Evolutionary conservation across 768 basidiomycete genomes (phyloP), one percentile per base, ranked within the genome.

Genomic region (Trametes coccinea): DNA sequence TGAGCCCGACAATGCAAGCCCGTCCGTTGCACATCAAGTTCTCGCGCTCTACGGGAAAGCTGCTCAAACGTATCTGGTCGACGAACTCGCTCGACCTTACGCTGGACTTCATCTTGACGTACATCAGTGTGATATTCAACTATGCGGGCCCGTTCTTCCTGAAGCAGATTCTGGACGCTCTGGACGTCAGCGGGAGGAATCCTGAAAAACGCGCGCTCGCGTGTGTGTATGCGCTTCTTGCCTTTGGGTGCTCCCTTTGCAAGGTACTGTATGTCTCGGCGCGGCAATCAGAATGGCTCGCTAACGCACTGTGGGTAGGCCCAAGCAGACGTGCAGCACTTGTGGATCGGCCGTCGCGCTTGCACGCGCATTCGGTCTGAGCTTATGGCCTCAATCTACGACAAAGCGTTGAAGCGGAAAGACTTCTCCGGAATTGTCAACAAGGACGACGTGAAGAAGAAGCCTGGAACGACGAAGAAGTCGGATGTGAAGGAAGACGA

Each of bases 61-160:
- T 83, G 40, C 72, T 84, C 27, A 72, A 75, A 45, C 76, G 73
- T 5, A 72, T 83, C 31, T 79, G 77, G 69, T 75, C 72, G 22
- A 73, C 80, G 31, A 84, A 84, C 67, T 78, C 77, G 3, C 61
- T 77, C 8, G 83, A 84, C 69, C 49, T 84, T 43, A 70, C 77
- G 31, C 62, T 92, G 46, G 93, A 95, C 70, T 86, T 88, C 62
- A 13, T 66, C 2, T 75, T 94, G 44, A 92, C 93, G 0, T 75
- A 87, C 60, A 69, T 87, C 58, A 86, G 86, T 65, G 86, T 94
- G 33, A 33, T 82, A 0, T 88, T 93, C 75, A 89, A 89, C 66
- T 96, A 94, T 73, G 80, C 85, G 0, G 83, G 84, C 0, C 94
- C 95, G 6, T 94, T 87, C 77, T 94, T 95, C 77, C 79, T 97